Evolutionary conservation across 169 alveolate genomes (phyloP), one percentile per base, ranked within the genome.

Genomic region (Eimeria necatrix): DNA sequence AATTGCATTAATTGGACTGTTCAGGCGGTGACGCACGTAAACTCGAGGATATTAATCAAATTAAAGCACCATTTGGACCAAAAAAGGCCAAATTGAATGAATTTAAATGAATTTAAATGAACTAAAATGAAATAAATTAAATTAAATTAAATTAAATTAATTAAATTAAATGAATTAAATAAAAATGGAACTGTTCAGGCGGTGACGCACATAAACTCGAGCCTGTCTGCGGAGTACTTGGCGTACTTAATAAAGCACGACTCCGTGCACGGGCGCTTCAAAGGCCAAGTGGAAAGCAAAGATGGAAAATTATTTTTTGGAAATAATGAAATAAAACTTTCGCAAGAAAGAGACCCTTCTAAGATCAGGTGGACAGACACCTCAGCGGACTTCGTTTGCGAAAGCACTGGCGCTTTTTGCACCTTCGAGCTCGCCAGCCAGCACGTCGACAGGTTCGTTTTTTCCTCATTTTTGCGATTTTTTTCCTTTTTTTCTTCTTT

Each of bases 381-480:
- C 84, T 99, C 98, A 53, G 99, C 97, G 59, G 99, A 99, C 95
- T 97, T 98, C 95, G 99, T 99, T 49, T 98, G 99, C 90, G 99
- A 99, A 96, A 98, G 99, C 94, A 98, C 99, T 83, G 99, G 99
- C 85, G 99, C 98, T 49, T 99, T 98, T 98, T 97, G 99, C 80
- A 97, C 99, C 56, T 96, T 97, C 83, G 99, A 98, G 96, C 97
- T 97, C 95, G 93, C 95, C 46, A 18, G 32, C 20, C 7, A 84
- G 81, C 96, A 94, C 74, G 73, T 83, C 70, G 68, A 85, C 84
- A 32, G 95, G 95, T 91, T 16, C 52, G 86, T n/a, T 8, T 56
- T 56, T 3, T 0, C 20, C 73, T 16, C 52, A 70, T n/a, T 8
- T 56, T 56, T 3, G 68, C 20, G 68, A 0, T 0, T 56, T 56